Base-by-base conservation (phyloP, 306 rosid species). In the Lablab purpureus region DNA sequence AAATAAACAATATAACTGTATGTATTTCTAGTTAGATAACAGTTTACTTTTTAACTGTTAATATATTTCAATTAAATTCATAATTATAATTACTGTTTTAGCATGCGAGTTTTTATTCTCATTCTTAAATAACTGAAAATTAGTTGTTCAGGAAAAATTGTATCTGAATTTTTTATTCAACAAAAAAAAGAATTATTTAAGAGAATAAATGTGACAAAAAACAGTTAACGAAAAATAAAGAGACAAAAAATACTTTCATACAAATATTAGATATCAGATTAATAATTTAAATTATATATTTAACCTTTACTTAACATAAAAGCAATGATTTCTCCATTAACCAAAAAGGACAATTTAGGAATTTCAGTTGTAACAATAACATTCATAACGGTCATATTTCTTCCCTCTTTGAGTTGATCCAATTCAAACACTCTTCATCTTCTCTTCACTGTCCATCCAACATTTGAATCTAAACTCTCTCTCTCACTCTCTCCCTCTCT, bases 401-500 rank as follows among this genome's bases (percentile, higher is more conserved):
- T 10, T 36, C 4, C 28, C 51, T 40, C 71, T 65, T 10, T 10
- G n/a, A 36, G 10, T 13, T 5, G 11, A 28, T 37, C 49, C 71
- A 67, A 41, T 67, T 67, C 18, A 67, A 40, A 40, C 72, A n/a
- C 50, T 36, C 71, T 65, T 37, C 50, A 19, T 12, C 71, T 67
- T 40, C 71, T 18, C 71, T 65, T 37, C 72, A 40, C 72, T 67
- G 19, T 67, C n/a, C 6, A 67, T 40, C 10, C 50, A 37, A 10
- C 50, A 4, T 37, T 65, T 65, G 71, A 65, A 65, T 65, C 65
- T 4, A 21, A 52, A 58, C 91, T 52, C 65, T 19, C 11, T 71
- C 67, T 59, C 19, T 80, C 91, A 69, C 43, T 74, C 63, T 47
- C 30, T 68, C 64, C 10, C 67, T 67, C 49, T 66, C 82, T 32